These are phyloP conservation scores for Malus fusca DNA, from an alignment of 306 rosid species.

Conservation along the genomic window DNA sequence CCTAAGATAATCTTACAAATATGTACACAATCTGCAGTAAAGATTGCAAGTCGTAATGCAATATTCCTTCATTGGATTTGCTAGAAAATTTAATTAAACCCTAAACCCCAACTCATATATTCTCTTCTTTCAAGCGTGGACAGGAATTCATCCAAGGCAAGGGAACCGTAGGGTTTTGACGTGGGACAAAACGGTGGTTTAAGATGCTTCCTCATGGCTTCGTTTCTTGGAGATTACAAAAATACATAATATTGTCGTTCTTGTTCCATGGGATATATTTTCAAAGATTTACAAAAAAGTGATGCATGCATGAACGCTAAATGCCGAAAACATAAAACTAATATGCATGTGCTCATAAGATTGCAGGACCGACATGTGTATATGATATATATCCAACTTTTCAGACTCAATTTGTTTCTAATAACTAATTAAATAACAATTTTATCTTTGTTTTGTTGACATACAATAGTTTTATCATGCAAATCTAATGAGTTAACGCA, in stretches of 20 bases:
- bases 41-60: not conserved
- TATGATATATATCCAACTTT: conserved; percentile 1
- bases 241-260: too few species aligned
- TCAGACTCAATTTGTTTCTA: not conserved
- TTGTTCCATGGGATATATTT: not conserved
- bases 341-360: conserved; percentile 23
- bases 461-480: not conserved
- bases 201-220: conserved; percentile 8
- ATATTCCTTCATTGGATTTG: not conserved
- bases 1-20: not conserved
- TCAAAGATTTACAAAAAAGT: not conserved
- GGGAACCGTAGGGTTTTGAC: not conserved
- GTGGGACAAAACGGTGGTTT: not conserved
- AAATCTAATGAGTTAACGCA: not conserved
- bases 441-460: not conserved
- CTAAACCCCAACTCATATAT: conserved; percentile 1
- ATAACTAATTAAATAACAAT: not conserved
- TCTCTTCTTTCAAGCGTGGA: conserved; percentile 5
- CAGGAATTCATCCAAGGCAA: conserved; percentile 8
- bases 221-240: not conserved
- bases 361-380: conserved; percentile 10
- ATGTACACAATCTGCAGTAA: not conserved
- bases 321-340: not conserved
- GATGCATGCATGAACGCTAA: conserved; percentile 4
- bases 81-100: not conserved